These are phyloP conservation scores for Macadamia tetraphylla DNA, from an alignment of 164 flowering plant genomes.

Conservation along the genomic window DNA sequence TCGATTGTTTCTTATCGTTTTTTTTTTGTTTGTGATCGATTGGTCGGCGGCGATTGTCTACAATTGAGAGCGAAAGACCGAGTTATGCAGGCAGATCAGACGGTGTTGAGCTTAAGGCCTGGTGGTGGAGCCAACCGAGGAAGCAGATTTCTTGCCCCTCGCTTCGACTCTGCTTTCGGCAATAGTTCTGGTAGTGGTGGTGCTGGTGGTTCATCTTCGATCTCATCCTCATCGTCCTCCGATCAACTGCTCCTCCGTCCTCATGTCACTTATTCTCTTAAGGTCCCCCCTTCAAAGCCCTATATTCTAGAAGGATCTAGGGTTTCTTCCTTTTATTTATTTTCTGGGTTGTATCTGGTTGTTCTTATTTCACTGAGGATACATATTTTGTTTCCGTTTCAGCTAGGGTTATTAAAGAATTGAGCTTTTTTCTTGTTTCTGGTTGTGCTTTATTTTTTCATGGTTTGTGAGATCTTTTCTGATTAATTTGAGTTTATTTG, in stretches of 20 bases:
- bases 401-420: not conserved
- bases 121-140: slow-evolving; percentile 78
- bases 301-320: slow-evolving; percentile 24
- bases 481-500: not conserved
- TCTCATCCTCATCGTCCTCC: slow-evolving; percentile 23
- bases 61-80: slow-evolving; percentile 11
- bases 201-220: slow-evolving; percentile 19
- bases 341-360: not conserved
- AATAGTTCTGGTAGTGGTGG: slow-evolving; percentile 3
- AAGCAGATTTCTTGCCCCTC: slow-evolving; percentile 49
- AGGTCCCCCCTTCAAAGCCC: slow-evolving; percentile 26
- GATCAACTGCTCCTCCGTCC: slow-evolving; percentile 39
- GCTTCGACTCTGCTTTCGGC: slow-evolving; percentile 43
- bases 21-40: not conserved
- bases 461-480: not conserved
- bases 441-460: not conserved
- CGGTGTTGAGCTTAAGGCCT: slow-evolving; percentile 87
- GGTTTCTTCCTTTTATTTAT: slow-evolving; percentile 15
- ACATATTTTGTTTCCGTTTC: not conserved
- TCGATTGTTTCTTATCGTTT: not conserved
- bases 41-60: slow-evolving; percentile 10
- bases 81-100: slow-evolving; percentile 95
- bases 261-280: slow-evolving; percentile 31
- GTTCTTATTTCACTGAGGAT: not conserved
- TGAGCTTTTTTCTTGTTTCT: not conserved